These are phyloP conservation scores for Penicillium antarcticum DNA, from an alignment of 495 filamentous ascomycete species.

Conservation along the genomic window DNA sequence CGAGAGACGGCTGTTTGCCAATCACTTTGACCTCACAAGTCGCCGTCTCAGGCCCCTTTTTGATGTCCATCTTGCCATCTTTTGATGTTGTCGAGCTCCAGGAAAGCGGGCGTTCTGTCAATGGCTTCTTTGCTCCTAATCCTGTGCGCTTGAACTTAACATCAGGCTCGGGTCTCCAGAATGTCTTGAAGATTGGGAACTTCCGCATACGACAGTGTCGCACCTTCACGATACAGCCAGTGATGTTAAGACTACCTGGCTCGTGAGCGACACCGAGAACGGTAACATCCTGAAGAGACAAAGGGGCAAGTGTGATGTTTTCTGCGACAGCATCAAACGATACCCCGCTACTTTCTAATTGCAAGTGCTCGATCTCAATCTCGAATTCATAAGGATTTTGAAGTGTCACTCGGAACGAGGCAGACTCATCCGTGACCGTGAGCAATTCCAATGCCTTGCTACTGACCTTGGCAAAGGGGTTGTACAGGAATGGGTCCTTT, in stretches of 20 bases:
- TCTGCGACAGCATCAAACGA: conserved; percentile 64
- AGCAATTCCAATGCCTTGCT: conserved; percentile 60
- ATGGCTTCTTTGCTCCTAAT: conserved; percentile 55
- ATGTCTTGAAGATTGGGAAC: conserved; percentile 77
- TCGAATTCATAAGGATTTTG: conserved; percentile 96
- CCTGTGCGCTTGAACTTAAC: conserved; percentile 74
- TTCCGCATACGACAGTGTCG: conserved; percentile 73
- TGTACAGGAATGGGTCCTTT: conserved; percentile 88
- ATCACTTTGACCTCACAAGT: conserved; percentile 64
- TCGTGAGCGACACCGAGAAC: conserved; percentile 64
- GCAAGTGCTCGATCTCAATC: conserved; percentile 77
- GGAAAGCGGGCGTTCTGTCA: conserved; percentile 51
- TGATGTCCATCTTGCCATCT: conserved; percentile 35
- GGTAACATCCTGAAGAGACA: conserved; percentile 73
- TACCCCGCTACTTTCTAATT: conserved; percentile 67
- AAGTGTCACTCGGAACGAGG: conserved; percentile 73
- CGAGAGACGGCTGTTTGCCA: conserved; percentile 68
- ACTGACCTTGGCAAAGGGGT: conserved; percentile 73
- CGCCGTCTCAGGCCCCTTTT: conserved; percentile 34
- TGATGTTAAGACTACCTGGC: conserved; percentile 67
- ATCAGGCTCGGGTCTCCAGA: conserved; percentile 70
- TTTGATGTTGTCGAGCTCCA: conserved; percentile 49
- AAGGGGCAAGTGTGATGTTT: conserved; percentile 68
- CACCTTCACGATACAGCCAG: conserved; percentile 75
- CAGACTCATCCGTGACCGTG: conserved; percentile 72